Evolutionary conservation across 148 eudicot species (phyloP).

Genomic region (Vaccinium myrtillus): DNA sequence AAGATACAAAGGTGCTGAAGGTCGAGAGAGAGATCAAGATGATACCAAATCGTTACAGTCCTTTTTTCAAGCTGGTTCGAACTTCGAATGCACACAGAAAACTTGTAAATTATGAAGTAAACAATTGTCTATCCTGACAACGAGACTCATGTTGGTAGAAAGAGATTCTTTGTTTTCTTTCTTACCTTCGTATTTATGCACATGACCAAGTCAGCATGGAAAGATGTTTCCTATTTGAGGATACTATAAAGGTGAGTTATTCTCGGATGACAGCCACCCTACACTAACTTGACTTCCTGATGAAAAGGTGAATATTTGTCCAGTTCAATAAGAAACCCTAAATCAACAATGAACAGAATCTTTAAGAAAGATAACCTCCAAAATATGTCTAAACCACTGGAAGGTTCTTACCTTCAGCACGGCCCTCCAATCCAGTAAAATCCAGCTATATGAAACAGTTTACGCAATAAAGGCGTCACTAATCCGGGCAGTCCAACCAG

Average conservation of each 20-base stretch:
- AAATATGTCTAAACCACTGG: not conserved
- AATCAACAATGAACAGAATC: not conserved
- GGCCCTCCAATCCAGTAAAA: not conserved
- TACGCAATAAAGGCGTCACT: not conserved
- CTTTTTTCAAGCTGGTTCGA: not conserved
- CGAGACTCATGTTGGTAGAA: not conserved
- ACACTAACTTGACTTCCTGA: not conserved
- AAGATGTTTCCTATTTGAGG: not conserved
- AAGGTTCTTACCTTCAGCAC: not conserved
- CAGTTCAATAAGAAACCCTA: not conserved
- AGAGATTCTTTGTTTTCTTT: not conserved
- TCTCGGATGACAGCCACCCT: not conserved
- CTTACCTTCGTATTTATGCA: not conserved
- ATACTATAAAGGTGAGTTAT: not conserved
- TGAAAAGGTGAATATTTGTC: not conserved
- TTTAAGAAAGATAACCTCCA: not conserved
- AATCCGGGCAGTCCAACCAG: not conserved
- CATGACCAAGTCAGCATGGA: not conserved
- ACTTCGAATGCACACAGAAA: not conserved
- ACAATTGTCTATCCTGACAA: not conserved
- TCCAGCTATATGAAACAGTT: not conserved
- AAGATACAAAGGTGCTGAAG: not conserved
- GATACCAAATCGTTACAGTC: not conserved
- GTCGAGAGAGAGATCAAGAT: not conserved
- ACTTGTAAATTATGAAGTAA: not conserved